Base-by-base conservation (phyloP, 177 flowering plant species). In the Vitis hybrid region DNA sequence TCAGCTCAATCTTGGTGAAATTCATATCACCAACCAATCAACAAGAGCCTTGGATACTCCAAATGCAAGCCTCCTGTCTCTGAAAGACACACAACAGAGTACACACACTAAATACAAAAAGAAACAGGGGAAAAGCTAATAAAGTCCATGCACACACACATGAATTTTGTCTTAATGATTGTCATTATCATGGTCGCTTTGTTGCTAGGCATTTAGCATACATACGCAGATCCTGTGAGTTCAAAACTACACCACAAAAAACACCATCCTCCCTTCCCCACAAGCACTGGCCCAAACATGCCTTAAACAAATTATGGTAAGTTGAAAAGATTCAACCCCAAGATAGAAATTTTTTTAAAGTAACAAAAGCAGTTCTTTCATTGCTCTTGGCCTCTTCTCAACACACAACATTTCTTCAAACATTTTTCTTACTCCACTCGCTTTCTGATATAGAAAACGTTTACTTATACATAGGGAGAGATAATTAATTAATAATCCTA, bases 361-460 rank as follows among this genome's bases (percentile, higher is more conserved):
- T 11, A 31, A 67, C 17, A 67, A 38, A 55, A 12, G 31, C 44
- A 5, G 6, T 17, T 53, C n/a, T 55, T 65, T 49, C 74, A 71
- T 58, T 57, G 44, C n/a, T 10, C 73, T 44, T 17, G 47, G 8
- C 62, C 1, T 64, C 66, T 62, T 17, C 59, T 71, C 38, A 55
- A 15, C 59, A 56, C 68, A 71, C 63, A 56, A 14, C 65, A 71
- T 22, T 74, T 51, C 65, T 56, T 54, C 74, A 66, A 18, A 50
- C 75, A 67, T 64, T 52, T 17, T 28, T 51, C 59, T 68, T 56
- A 47, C 73, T 74, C 75, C 71, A 71, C 72, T 33, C 47, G 78
- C 67, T 78, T 78, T 75, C 81, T 68, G 77, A 75, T 64, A 17
- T 70, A 50, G 80, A 82, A 77, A 79, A 79, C 76, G 38, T 55